These are phyloP conservation scores for Chlamydomonas eustigma DNA, from an alignment of 139 green algal species.

Conservation along the genomic window DNA sequence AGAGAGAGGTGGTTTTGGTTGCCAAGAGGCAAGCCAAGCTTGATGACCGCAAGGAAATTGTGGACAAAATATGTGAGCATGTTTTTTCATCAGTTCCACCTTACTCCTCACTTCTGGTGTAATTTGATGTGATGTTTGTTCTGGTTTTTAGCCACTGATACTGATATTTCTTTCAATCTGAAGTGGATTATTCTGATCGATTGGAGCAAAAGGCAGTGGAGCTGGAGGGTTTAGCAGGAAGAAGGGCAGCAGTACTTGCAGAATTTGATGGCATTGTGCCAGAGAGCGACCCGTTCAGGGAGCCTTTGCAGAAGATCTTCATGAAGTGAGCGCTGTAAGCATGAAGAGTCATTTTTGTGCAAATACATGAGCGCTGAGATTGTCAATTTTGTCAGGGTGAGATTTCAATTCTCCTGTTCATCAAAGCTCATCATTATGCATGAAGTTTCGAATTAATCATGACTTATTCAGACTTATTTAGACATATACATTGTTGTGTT, in stretches of 20 bases:
- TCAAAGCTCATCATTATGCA: too few species aligned
- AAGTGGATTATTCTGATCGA: slow-evolving; percentile 27
- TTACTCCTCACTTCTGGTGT: background rate
- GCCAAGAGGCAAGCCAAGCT: slow-evolving; percentile 53
- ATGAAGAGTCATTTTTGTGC: too few species aligned
- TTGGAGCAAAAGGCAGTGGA: slow-evolving; percentile 51
- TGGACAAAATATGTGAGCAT: slow-evolving; percentile 14
- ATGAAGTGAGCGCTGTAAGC: slow-evolving; percentile 11
- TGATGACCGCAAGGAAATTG: slow-evolving; percentile 42
- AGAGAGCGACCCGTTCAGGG: slow-evolving; percentile 50
- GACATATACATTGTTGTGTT: too few species aligned
- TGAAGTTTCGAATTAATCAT: too few species aligned
- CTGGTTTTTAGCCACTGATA: too few species aligned
- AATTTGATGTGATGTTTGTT: too few species aligned
- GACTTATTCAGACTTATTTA: too few species aligned
- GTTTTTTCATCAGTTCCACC: too few species aligned
- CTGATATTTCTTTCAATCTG: background rate
- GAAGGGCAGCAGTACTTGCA: slow-evolving; percentile 24
- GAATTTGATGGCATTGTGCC: slow-evolving; percentile 59
- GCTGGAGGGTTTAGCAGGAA: slow-evolving; percentile 41
- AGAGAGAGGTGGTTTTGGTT: slow-evolving; percentile 55
- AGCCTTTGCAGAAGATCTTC: slow-evolving; percentile 68
- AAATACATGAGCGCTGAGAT: too few species aligned
- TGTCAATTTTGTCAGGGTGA: too few species aligned
- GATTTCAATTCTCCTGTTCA: too few species aligned